These are phyloP conservation scores for Lasiodiplodia citricola DNA, from an alignment of 2,329 filamentous ascomycete species.

Conservation along the genomic window DNA sequence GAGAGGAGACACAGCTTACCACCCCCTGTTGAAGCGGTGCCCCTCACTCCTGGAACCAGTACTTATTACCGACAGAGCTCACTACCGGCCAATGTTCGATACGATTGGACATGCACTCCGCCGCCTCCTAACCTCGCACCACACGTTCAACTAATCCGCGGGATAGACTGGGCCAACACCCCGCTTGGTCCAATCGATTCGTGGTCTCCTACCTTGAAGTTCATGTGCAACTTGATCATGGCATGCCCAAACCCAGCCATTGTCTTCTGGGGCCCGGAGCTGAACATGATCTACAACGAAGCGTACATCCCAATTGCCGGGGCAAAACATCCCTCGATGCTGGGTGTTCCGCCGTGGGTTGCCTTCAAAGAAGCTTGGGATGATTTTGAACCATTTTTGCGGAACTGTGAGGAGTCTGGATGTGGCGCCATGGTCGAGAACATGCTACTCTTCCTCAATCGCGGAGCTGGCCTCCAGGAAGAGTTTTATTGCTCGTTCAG, in stretches of 20 bases:
- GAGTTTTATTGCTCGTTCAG: slow-evolving; percentile 28
- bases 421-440: slow-evolving; percentile 27
- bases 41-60: slow-evolving; percentile 22
- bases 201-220: slow-evolving; percentile 72
- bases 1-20: slow-evolving; percentile 20
- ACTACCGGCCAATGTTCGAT: slow-evolving; percentile 7
- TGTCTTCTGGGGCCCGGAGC: slow-evolving; percentile 56
- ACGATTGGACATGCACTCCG: slow-evolving; percentile 27
- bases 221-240: slow-evolving; percentile 80
- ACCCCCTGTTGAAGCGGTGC: slow-evolving; percentile 6
- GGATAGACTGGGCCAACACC: slow-evolving; percentile 73
- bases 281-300: slow-evolving; percentile 74
- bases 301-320: slow-evolving; percentile 71
- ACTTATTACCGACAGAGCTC: slow-evolving; percentile 12
- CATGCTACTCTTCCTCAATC: slow-evolving; percentile 26
- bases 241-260: slow-evolving; percentile 58
- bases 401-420: slow-evolving; percentile 24
- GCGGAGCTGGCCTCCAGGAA: slow-evolving; percentile 18
- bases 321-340: slow-evolving; percentile 71
- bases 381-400: slow-evolving; percentile 54
- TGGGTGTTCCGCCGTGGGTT: slow-evolving; percentile 68
- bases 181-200: slow-evolving; percentile 72
- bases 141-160: slow-evolving; percentile 73
- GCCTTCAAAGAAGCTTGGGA: slow-evolving; percentile 74
- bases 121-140: slow-evolving; percentile 54